Base-by-base conservation (phyloP, 352 stramenopile species). In the Phytophthora europaea region DNA sequence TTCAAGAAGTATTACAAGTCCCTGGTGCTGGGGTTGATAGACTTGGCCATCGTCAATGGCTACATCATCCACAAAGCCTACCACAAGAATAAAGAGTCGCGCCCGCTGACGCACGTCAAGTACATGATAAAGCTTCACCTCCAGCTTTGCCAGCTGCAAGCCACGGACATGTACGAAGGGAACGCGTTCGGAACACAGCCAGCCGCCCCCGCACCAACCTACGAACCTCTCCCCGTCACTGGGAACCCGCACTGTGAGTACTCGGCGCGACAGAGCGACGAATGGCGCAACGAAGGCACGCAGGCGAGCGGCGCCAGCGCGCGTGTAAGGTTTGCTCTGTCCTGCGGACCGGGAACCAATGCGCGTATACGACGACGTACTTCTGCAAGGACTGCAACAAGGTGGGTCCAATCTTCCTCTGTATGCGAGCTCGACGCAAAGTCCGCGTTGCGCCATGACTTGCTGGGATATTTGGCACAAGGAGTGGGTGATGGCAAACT, bases 31-130 rank as follows among this genome's bases (percentile, higher is more conserved):
- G 3, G 26, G 2, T 5, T 31, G 26, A 31, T 31, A 31, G 26
- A 31, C 26, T 31, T 31, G 26, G 3, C 26, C 3, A 31, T 31
- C 26, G 26, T 31, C 26, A 31, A 68, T 22, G 53, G 23, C 18
- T 74, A 62, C 61, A 73, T 78, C 16, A n/a, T 71, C 0, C 33
- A 72, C 57, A 65, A 67, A 15, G 20, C 13, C 1, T 70, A 36
- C 26, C 47, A 70, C 59, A 59, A 50, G 38, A 43, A 50, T 5
- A 61, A 61, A 16, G 22, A 31, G n/a, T 38, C 36, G 7, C 18
- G 8, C 6, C n/a, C 8, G 8, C 22, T 52, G 1, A 38, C 34
- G 20, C 55, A 61, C 13, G 22, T 52, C 12, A 52, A 52, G 36
- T 61, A 36, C 22, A 61, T 31, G 26, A 31, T 31, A 31, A 31